These are phyloP conservation scores for Diaporthe capsici DNA, from an alignment of 2,329 filamentous ascomycete genomes.

Conservation along the genomic window DNA sequence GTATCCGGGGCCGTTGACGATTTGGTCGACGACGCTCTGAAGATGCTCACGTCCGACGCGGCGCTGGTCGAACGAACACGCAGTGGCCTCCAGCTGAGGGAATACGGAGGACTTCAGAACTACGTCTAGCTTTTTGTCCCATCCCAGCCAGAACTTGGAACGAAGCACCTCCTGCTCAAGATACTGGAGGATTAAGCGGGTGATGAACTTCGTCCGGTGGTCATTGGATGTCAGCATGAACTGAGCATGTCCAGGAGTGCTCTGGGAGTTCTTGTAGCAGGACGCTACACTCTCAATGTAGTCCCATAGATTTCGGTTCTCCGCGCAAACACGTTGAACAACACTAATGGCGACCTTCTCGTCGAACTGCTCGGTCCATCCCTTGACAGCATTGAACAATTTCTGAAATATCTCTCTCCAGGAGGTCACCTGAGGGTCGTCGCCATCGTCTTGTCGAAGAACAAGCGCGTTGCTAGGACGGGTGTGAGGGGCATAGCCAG, in stretches of 20 bases:
- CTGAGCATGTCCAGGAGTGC: conserved; percentile 50
- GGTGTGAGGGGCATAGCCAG: not conserved
- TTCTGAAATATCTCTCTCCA: conserved; percentile 39
- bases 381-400: conserved; percentile 39
- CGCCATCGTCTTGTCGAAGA: conserved; percentile 34
- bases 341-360: conserved; percentile 42
- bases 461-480: conserved; percentile 32
- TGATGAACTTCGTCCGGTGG: conserved; percentile 53
- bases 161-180: conserved; percentile 53
- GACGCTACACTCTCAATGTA: conserved; percentile 53
- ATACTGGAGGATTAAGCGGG: conserved; percentile 55
- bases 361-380: conserved; percentile 48
- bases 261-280: conserved; percentile 45
- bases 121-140: conserved; percentile 46
- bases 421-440: conserved; percentile 33
- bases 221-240: conserved; percentile 51
- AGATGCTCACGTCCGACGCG: conserved; percentile 54
- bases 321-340: conserved; percentile 43
- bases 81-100: conserved; percentile 43
- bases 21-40: conserved; percentile 51
- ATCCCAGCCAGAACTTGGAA: conserved; percentile 52
- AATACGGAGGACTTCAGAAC: conserved; percentile 44
- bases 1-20: conserved; percentile 50
- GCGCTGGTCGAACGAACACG: conserved; percentile 48
- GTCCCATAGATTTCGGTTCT: conserved; percentile 50